Conservation (phyloP, 805 yeast species). For the Candida ovalis region DNA sequence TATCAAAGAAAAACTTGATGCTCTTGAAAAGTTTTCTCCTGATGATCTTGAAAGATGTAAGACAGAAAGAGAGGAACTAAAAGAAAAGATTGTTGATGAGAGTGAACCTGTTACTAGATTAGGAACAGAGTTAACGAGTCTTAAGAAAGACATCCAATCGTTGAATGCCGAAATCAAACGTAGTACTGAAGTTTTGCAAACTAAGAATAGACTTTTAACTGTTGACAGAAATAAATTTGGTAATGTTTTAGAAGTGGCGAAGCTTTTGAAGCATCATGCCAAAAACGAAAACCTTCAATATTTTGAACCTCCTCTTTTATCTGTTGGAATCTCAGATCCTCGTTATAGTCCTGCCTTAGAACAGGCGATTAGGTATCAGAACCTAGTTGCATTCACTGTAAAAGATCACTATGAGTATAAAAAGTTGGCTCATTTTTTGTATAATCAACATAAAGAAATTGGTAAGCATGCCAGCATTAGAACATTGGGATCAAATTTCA, state of each 20-base stretch:
- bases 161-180: constrained; percentile 15
- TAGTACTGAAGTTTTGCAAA: constrained; percentile 25
- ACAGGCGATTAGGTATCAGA: constrained; percentile 47
- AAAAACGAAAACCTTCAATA: constrained; percentile 36
- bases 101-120: constrained; percentile 16
- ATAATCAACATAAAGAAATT: constrained; percentile 30
- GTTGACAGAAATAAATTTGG: constrained; percentile 34
- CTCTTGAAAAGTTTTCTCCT: not conserved
- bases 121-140: constrained; percentile 12
- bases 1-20: not conserved
- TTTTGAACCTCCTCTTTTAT: constrained; percentile 71
- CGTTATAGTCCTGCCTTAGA: constrained; percentile 54
- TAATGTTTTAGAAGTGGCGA: constrained; percentile 35
- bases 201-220: constrained; percentile 50
- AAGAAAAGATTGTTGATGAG: constrained; percentile 18
- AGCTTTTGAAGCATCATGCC: constrained; percentile 37
- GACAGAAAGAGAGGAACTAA: constrained; percentile 14
- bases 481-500: constrained; percentile 30
- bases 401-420: constrained; percentile 47
- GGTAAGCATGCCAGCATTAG: constrained; percentile 52
- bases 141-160: constrained; percentile 11
- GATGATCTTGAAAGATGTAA: not conserved
- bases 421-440: constrained; percentile 38
- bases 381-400: constrained; percentile 63
- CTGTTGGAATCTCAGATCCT: constrained; percentile 51